Base-by-base conservation (phyloP, 2,329 filamentous ascomycete species). In the Boeremia lycopersici region DNA sequence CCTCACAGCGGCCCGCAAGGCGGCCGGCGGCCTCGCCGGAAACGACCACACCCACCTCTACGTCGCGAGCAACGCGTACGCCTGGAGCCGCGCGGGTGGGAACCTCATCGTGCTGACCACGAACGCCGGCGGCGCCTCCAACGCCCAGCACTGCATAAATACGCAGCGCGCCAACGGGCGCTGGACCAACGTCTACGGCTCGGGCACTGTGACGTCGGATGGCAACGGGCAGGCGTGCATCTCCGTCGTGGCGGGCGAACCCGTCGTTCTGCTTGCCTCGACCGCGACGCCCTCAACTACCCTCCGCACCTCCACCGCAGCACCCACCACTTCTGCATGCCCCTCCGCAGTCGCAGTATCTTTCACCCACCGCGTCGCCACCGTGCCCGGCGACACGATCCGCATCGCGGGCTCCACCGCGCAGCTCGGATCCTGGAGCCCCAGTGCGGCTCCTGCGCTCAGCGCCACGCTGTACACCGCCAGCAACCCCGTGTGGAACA, bases 341-440 rank as follows among this genome's bases (percentile, higher is more conserved):
- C 68, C 71, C 1, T 61, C 65, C 1, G 31, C 67, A 1, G 68
- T 74, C 6, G 59, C 69, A 0, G 76, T 83, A 1, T 69, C 71
- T 5, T 82, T 84, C 65, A 71, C 74, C 26, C 73, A 82, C 12
- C 77, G 78, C 46, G 77, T 79, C 5, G 68, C 69, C 1, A 83
- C 80, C 1, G 77, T 76, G 39, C 78, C 68, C 40, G 81, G 81
- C 17, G 80, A 83, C 53, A 81, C 79, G 28, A 65, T 83, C 33
- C 78, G 76, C 43, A 67, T 83, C 3, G 63, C 74, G 0, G 81
- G 81, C 31, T 77, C 75, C 61, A 74, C 72, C 1, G 57, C 71
- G 2, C 77, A 79, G 44, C 70, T 83, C 0, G 80, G 79, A 0
- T 65, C 56, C 23, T 82, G 80, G 79, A 67, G 76, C 13, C 47